phyloP scores from a whole-genome alignment of 495 filamentous ascomycete species.

The Aspergillus haitiensis region DNA sequence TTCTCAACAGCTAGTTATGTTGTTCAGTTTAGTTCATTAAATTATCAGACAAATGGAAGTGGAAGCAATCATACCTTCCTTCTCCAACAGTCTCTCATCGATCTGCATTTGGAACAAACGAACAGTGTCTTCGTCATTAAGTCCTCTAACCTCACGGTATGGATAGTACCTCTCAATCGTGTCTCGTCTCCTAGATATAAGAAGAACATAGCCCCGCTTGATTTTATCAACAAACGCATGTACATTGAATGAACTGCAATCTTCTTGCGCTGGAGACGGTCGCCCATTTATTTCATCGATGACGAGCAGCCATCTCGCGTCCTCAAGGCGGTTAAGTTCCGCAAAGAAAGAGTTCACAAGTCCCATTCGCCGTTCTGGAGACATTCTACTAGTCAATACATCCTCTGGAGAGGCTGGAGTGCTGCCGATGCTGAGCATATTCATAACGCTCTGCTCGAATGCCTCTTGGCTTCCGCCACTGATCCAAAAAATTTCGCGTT shows the following conservation, averaged over 20 bases:
- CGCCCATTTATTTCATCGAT: neutral
- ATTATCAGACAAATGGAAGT: neutral
- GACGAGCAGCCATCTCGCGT: neutral
- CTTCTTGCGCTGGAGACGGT: neutral
- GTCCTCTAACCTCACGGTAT: neutral
- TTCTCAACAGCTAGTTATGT: neutral
- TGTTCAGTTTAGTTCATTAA: too few relatives aligned
- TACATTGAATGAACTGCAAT: neutral
- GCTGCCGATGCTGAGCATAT: neutral
- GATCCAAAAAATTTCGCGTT: neutral
- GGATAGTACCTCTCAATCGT: neutral
- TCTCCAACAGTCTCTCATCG: neutral
- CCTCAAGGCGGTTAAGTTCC: neutral
- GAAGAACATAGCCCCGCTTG: neutral
- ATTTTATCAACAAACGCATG: neutral
- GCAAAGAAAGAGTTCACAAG: neutral
- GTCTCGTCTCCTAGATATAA: neutral
- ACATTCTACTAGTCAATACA: neutral
- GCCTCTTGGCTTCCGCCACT: neutral
- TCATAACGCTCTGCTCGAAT: neutral
- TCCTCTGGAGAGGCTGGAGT: neutral
- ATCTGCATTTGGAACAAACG: neutral
- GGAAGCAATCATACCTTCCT: neutral
- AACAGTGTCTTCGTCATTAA: neutral
- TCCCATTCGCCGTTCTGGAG: neutral